Base-by-base conservation (phyloP, 805 yeast species). In the Saccharomycopsis capsularis region DNA sequence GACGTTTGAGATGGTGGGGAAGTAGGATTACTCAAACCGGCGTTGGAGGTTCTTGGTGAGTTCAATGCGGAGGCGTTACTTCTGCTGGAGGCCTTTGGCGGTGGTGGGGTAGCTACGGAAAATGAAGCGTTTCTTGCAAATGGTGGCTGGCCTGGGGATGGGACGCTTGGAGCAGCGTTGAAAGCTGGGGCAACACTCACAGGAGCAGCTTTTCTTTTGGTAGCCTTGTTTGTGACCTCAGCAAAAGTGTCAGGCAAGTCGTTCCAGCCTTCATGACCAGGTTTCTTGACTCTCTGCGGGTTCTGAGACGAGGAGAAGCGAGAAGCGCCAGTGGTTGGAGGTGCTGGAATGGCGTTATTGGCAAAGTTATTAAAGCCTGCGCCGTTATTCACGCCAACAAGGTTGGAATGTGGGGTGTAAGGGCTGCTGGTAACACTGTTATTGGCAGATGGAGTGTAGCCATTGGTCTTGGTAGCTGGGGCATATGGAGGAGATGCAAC, bases 201-300 rank as follows among this genome's bases (percentile, higher is more conserved):
- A 16, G 70, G 67, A 4, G 76, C 66, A 16, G 79, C 69, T 19
- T 76, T 73, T 27, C 73, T 67, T 16, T 47, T 44, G 7, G 45
- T 36, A 35, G 74, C 68, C 45, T 74, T 74, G 7, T 73, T 63
- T 25, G 65, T 27, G 23, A 58, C 59, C 24, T 38, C 49, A 42
- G 73, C 73, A 65, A 74, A 74, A 7, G 71, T 65, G 9, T 76
- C 71, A 44, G 88, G 87, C 52, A 82, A 65, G 59, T 81, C 86
- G 57, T 81, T 81, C 87, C 88, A 81, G 3, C 86, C 87, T 35
- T 81, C 85, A 35, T 75, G 75, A 39, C 77, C 77, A 47, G 63
- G 65, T 49, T 71, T 74, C 37, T 51, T 54, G 7, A 46, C 43
- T n/a, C 51, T 56, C 57, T 55, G 57, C 23, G 61, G 64, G 41